Evolutionary conservation across 306 rosid genomes (phyloP).

Genomic region (Comarum palustre): DNA sequence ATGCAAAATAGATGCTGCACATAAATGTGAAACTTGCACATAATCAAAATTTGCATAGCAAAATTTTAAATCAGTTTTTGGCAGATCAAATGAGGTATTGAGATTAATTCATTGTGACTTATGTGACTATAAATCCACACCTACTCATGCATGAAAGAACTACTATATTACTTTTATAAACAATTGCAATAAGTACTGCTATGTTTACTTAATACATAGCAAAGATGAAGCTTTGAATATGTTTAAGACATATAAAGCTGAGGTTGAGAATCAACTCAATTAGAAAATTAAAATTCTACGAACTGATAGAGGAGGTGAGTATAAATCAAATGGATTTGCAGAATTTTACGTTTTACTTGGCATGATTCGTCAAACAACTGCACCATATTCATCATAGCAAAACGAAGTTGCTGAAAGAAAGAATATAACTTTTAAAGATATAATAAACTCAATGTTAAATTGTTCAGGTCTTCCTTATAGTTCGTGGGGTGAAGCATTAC

Average conservation of each 20-base stretch:
- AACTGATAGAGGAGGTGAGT: not conserved
- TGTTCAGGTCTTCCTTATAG: not conserved
- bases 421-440: not conserved
- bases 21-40: no score
- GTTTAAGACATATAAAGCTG: not conserved
- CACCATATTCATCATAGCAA: not conserved
- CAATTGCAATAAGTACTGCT: not conserved
- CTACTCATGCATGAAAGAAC: not conserved
- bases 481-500: not conserved
- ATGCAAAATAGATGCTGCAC: not conserved
- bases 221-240: constrained; percentile 1
- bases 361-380: not conserved
- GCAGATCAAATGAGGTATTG: no score
- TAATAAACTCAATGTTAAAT: not conserved
- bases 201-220: not conserved
- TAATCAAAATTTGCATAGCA: no score
- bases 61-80: no score
- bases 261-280: not conserved
- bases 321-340: not conserved
- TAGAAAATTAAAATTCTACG: not conserved
- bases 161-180: not conserved
- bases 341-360: not conserved
- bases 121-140: not conserved
- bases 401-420: not conserved
- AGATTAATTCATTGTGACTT: no score